A percentile compares a stretch with the other conserved stretches of the same genome.
Conservation (phyloP, 176 grass and related monocot genomes). For the Aegilops speltoides region DNA sequence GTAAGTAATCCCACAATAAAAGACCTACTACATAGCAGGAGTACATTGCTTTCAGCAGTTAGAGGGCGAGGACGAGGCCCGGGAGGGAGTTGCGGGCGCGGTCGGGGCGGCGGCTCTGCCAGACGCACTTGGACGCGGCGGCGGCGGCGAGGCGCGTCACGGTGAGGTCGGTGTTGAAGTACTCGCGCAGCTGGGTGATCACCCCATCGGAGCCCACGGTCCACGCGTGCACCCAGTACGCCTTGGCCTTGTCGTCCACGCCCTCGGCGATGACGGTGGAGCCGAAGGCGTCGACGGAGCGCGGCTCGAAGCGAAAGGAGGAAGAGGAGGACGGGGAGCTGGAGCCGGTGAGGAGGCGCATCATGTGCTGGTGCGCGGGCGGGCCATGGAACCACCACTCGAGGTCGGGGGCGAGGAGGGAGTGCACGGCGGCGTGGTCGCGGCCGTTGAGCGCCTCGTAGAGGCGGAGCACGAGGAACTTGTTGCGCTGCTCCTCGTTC, state of each 20-base stretch:
- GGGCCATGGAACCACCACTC: conserved; percentile 99
- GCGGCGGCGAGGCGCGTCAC: conserved; percentile 65
- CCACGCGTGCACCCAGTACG: conserved; percentile 91
- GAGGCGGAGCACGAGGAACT: conserved; percentile 57
- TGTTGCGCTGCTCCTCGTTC: conserved; percentile 52
- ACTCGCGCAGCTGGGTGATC: conserved; percentile 87
- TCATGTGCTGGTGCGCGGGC: conserved; percentile 80
- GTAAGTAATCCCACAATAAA: too few relatives aligned
- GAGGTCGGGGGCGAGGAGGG: conserved; percentile 67
- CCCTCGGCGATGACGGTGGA: conserved; percentile 83
- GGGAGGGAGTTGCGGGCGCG: not conserved
- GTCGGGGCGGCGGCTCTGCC: conserved; percentile 62
- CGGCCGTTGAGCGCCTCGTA: conserved; percentile 71
- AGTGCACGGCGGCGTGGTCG: conserved; percentile 51
- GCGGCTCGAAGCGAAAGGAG: conserved; percentile 50
- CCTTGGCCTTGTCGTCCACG: not conserved
- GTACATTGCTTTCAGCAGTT: too few relatives aligned
- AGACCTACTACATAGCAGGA: too few relatives aligned
- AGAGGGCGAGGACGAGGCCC: too few relatives aligned
- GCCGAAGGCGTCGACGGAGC: conserved; percentile 51
- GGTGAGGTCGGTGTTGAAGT: conserved; percentile 90
- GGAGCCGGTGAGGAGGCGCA: conserved; percentile 69
- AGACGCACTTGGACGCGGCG: conserved; percentile 34
- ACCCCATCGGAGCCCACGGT: conserved; percentile 65
- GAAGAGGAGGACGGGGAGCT: not conserved